Evolutionary conservation across 2,329 filamentous ascomycete species (phyloP).

Genomic region (Tolypocladium tundrense): DNA sequence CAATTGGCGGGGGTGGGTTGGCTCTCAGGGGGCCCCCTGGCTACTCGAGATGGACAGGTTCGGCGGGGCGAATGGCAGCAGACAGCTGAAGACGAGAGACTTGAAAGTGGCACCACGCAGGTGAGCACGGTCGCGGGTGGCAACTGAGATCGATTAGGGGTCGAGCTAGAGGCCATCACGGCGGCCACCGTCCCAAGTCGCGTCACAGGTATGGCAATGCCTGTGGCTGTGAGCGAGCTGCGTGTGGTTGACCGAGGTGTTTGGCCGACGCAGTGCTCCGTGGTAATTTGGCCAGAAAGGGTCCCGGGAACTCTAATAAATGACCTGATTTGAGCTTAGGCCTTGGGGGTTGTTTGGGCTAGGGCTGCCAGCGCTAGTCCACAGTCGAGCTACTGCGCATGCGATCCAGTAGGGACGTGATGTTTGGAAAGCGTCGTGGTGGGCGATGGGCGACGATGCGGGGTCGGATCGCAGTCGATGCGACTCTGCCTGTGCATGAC

Average conservation of each 20-base stretch:
- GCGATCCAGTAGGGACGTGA: background rate
- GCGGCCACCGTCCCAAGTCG: background rate
- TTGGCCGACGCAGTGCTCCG: background rate
- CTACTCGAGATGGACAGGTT: background rate
- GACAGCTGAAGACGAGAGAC: background rate
- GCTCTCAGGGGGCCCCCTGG: background rate
- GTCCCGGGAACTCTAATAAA: background rate
- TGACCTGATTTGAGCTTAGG: background rate
- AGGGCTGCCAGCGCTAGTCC: background rate
- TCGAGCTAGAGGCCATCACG: background rate
- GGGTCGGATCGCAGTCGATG: background rate
- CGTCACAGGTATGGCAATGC: no score
- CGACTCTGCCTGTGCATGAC: background rate
- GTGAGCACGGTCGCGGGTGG: background rate
- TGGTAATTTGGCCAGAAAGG: background rate
- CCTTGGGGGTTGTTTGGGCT: background rate
- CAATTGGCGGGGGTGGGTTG: background rate
- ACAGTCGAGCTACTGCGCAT: background rate
- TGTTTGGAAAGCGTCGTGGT: background rate
- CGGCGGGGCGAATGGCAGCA: background rate
- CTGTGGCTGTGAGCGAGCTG: background rate
- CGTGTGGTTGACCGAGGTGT: background rate
- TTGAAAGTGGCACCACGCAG: background rate
- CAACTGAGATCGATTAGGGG: background rate
- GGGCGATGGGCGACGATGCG: background rate